Conservation (phyloP, 805 yeast species). For the Debaryomyces castellii region DNA sequence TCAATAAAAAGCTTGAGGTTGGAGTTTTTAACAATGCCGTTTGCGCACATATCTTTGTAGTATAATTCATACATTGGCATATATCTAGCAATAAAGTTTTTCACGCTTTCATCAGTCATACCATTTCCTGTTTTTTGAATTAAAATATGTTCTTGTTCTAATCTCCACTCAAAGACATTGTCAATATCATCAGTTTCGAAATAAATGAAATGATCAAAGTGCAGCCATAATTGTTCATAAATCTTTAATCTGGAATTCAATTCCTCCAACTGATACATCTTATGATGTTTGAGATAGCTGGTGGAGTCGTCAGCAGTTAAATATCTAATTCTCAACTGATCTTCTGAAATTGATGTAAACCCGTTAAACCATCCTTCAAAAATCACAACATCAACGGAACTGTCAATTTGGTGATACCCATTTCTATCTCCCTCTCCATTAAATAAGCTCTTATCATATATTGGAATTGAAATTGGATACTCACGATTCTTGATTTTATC, state of each 20-base stretch:
- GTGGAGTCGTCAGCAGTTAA: slow-evolving; percentile 16
- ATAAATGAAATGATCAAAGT: slow-evolving; percentile 60
- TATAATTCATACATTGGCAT: slow-evolving; percentile 83
- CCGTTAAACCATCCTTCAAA: slow-evolving; percentile 97
- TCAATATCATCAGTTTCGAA: slow-evolving; percentile 58
- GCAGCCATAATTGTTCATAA: slow-evolving; percentile 59
- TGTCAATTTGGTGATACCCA: slow-evolving; percentile 16
- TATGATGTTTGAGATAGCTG: slow-evolving; percentile 18
- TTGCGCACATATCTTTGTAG: slow-evolving; percentile 43
- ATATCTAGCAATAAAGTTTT: slow-evolving; percentile 71
- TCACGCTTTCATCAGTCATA: slow-evolving; percentile 75
- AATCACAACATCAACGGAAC: slow-evolving; percentile 57
- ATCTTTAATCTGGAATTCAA: slow-evolving; percentile 53
- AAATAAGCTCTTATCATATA: slow-evolving; percentile 73
- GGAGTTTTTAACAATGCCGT: slow-evolving; percentile 22
- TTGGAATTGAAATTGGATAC: slow-evolving; percentile 45
- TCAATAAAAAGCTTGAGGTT: slow-evolving; percentile 29
- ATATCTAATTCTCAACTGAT: slow-evolving; percentile 18
- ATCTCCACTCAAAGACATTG: slow-evolving; percentile 77
- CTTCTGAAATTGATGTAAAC: slow-evolving; percentile 38
- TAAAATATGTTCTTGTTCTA: slow-evolving; percentile 69
- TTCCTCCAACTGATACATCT: slow-evolving; percentile 25
- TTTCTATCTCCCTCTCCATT: slow-evolving; percentile 80
- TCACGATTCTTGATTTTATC: slow-evolving; percentile 19
- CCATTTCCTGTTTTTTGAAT: slow-evolving; percentile 58